Base-by-base conservation (phyloP, 2,329 filamentous ascomycete species). In the Cladobotryum mycophilum region DNA sequence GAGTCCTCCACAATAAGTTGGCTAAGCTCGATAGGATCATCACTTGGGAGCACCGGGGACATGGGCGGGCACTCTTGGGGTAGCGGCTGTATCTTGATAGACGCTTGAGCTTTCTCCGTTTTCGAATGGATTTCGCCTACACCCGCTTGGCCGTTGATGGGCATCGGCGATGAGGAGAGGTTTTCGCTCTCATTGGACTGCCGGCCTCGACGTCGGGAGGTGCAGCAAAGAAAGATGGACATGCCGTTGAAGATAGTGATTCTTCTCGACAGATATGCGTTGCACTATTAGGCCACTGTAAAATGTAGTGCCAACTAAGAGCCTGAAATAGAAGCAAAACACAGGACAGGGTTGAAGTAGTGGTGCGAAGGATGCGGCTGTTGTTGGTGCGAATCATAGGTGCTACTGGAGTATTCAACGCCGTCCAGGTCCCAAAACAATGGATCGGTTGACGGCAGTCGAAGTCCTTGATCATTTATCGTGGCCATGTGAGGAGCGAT, bases 1-100 rank as follows among this genome's bases (percentile, higher is more conserved):
- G 71, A 72, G 44, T 75, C 68, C 25, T 70, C 65, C 5, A 65
- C 61, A 8, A 64, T 58, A 0, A 72, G 56, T 15, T 68, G 61
- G 17, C 59, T 62, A 6, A 66, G 57, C 45, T 64, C 61, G 15
- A 71, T 56, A 36, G 56, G 47, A 14, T 52, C 44, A 17, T 47
- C 46, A 49, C 18, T 42, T 13, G 41, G 43, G n/a, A 41, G 38
- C n/a, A 33, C 44, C 17, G 44, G 15, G 8, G 48, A 38, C 30
- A 47, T 20, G 11, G 37, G 17, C 22, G 48, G 35, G 15, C 5
- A 33, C 18, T 45, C 25, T 17, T 43, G 43, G 40, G 41, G 40
- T 3, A 34, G 48, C 12, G 41, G 22, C 15, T 33, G 51, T 40
- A 44, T 44, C 45, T 47, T 46, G 25, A 45, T 41, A 7, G 44